A percentile compares a stretch with the other conserved stretches of the same genome.
These are phyloP conservation scores for Brettanomyces sp. DNA, from an alignment of 805 yeast species.

Conservation along the genomic window DNA sequence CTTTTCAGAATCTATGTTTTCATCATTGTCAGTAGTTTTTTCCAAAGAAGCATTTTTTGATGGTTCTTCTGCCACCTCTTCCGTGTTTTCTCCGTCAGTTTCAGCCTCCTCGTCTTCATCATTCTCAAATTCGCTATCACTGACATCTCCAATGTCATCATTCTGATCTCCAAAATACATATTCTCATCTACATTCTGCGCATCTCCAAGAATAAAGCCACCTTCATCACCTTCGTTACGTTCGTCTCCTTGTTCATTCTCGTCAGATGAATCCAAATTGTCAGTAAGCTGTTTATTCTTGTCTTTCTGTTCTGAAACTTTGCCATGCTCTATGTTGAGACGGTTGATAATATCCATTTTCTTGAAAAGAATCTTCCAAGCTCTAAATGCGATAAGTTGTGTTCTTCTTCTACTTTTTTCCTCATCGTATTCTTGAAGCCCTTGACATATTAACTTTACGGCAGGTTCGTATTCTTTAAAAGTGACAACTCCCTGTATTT, in stretches of 20 bases:
- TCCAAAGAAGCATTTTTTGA: background rate
- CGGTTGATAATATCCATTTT: slow-evolving; percentile 40
- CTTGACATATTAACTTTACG: slow-evolving; percentile 38
- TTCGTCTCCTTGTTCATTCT: slow-evolving; percentile 3
- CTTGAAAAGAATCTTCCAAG: slow-evolving; percentile 45
- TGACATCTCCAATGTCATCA: slow-evolving; percentile 8
- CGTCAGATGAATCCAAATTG: slow-evolving; percentile 3
- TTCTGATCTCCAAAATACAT: slow-evolving; percentile 1
- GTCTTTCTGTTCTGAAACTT: slow-evolving; percentile 20
- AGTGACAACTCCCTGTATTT: slow-evolving; percentile 68
- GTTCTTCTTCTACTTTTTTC: slow-evolving; percentile 33
- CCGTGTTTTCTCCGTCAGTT: background rate
- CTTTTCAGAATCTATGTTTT: background rate
- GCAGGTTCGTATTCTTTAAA: slow-evolving; percentile 56
- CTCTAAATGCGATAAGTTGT: slow-evolving; percentile 40
- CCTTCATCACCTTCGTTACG: slow-evolving; percentile 16
- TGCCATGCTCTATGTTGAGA: slow-evolving; percentile 41
- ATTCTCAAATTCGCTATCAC: slow-evolving; percentile 9
- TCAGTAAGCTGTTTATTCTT: slow-evolving; percentile 4
- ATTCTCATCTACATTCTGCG: slow-evolving; percentile 2
- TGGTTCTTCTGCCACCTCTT: background rate
- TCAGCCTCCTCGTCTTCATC: background rate
- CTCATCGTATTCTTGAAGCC: slow-evolving; percentile 39
- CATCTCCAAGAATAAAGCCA: slow-evolving; percentile 11
- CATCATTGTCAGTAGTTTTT: background rate